Conservation (phyloP, 208 protist species). For the Acanthamoeba triangularis region DNA sequence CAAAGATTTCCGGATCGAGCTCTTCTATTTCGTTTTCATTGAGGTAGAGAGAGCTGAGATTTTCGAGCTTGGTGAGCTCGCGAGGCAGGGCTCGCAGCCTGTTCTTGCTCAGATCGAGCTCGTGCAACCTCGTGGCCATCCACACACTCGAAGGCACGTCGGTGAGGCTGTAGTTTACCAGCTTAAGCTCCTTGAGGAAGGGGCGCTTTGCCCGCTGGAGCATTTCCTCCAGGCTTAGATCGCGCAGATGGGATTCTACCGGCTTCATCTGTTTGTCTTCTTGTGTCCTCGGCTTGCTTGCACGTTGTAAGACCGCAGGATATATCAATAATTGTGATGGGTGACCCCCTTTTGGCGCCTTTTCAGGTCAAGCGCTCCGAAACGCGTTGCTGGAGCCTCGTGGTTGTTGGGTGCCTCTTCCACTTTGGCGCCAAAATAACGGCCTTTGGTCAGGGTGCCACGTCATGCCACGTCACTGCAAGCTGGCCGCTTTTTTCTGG, state of each 20-base stretch:
- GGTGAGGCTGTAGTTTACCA: constrained; percentile 29
- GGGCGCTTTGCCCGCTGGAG: constrained; percentile 33
- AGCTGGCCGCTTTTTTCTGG: not conserved
- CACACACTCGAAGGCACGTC: constrained; percentile 22
- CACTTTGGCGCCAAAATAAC: not conserved
- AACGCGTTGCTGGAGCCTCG: not conserved
- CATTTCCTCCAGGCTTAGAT: not conserved
- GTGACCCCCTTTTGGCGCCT: not conserved
- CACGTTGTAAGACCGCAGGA: too few relatives aligned
- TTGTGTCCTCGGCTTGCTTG: not conserved
- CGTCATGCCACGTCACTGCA: not conserved
- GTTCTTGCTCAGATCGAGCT: constrained; percentile 54
- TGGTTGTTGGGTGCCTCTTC: not conserved
- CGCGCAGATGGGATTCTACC: not conserved
- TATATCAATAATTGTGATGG: too few relatives aligned
- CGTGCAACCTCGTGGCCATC: constrained; percentile 24
- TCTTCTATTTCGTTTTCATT: constrained; percentile 59
- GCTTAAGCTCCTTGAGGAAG: constrained; percentile 63
- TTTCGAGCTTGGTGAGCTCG: constrained; percentile 17
- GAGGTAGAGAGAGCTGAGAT: constrained; percentile 29
- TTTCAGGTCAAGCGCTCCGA: too few relatives aligned
- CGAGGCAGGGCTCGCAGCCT: not conserved
- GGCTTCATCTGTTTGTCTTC: not conserved
- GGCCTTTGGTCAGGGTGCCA: not conserved
- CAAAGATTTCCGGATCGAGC: constrained; percentile 26